Base-by-base conservation (phyloP, 257 asterid species). In the Oldenlandia corymbosa region DNA sequence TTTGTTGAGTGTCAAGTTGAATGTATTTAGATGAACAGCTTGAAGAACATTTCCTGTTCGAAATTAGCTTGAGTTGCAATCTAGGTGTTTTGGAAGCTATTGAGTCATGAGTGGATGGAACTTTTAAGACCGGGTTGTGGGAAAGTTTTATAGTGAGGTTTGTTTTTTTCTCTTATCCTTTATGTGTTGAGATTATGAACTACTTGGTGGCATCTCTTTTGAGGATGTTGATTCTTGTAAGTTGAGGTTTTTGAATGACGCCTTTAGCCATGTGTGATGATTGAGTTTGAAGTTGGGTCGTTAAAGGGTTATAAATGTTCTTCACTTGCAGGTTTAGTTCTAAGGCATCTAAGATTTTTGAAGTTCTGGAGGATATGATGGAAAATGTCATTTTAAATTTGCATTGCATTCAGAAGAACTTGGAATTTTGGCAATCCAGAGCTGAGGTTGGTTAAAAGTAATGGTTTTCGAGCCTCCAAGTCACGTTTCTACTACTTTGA, bases 351-450 rank as follows among this genome's bases (percentile, higher is more conserved):
- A 80, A 71, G 72, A 75, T 87, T 55, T 75, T 78, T 61, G 75
- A 75, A 28, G 84, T 73, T 56, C 67, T 93, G 86, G 97, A 93
- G 90, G 92, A 87, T 76, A 79, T 90, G 18, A 79, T 90, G 69
- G 90, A 84, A 69, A 81, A 71, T 56, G 55, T 78, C 49, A 86
- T 90, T 79, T 68, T 71, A 50, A 85, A 93, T 82, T 68, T 93
- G 92, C 99, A 78, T 75, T 65, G 47, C 68, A 76, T 93, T 64
- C 94, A 93, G 80, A 85, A 82, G 84, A 87, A 87, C 74, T 80
- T 90, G 54, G 80, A 61, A 45, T 93, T 90, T 68, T 90, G 97
- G 99, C 87, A 85, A 71, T 81, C 91, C 55, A 84, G 75, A 76
- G 87, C 99, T 26, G 95, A 87, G 95, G 99, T 93, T 59, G 75